Conservation (phyloP, 2,329 filamentous ascomycete genomes). For the Botrytis squamosa region DNA sequence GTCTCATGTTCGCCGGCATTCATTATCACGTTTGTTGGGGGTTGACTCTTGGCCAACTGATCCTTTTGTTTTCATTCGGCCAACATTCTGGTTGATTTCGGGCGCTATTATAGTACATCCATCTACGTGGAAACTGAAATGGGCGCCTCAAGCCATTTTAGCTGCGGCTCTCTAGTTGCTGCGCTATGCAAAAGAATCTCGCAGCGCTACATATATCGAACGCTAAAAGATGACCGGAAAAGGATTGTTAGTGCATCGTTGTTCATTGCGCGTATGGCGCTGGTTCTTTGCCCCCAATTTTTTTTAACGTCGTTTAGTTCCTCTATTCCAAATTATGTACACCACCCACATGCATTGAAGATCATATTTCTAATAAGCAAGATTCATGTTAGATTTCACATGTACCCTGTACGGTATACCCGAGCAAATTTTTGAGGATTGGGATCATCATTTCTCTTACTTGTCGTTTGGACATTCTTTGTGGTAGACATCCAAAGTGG, state of each 20-base stretch:
- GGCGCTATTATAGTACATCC: constrained; percentile 1
- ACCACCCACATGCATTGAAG: neutral
- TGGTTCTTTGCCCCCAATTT: neutral
- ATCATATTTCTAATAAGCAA: neutral
- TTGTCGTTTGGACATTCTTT: neutral
- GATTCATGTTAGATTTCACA: neutral
- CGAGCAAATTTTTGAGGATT: neutral
- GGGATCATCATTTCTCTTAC: neutral
- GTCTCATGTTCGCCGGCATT: neutral
- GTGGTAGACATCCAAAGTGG: neutral
- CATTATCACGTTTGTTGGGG: neutral
- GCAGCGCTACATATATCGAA: neutral
- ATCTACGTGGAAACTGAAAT: neutral
- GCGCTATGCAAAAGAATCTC: neutral
- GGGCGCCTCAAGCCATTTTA: neutral
- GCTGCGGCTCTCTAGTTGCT: neutral
- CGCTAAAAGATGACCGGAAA: neutral
- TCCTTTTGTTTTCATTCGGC: neutral
- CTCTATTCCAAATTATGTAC: neutral
- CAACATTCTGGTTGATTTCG: neutral
- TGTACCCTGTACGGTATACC: neutral
- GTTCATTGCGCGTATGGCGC: neutral
- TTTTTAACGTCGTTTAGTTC: neutral
- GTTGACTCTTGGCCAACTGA: neutral
- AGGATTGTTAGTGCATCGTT: neutral